Conservation (phyloP, 31 red algal species). For the Bonnemaisonia californica region DNA sequence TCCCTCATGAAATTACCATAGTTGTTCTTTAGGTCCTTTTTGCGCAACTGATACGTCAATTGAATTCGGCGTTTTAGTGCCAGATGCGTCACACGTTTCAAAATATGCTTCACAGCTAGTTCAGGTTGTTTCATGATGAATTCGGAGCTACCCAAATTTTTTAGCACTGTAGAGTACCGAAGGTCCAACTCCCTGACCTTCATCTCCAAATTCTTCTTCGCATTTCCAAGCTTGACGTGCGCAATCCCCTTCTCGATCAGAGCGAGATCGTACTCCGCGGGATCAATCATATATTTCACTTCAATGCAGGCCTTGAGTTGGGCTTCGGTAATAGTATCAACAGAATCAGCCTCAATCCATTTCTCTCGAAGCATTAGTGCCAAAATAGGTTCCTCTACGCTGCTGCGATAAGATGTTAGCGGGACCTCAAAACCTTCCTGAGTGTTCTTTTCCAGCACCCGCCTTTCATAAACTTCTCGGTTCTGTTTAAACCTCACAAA, state of each 20-base stretch:
- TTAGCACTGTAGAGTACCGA: neutral
- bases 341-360: slow-evolving; percentile 22
- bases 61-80: neutral
- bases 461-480: neutral
- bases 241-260: neutral
- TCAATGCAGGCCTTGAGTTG: slow-evolving; percentile 20
- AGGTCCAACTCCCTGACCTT: neutral
- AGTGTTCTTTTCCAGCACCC: neutral
- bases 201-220: neutral
- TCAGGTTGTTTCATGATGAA: neutral
- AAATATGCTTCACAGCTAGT: neutral
- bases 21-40: neutral
- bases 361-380: slow-evolving; percentile 12
- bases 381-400: neutral
- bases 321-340: slow-evolving; percentile 25
- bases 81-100: neutral
- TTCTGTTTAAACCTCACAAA: neutral
- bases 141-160: neutral
- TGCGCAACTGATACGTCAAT: neutral
- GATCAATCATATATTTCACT: neutral
- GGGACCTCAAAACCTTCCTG: neutral
- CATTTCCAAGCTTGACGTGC: slow-evolving; percentile 13
- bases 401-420: neutral
- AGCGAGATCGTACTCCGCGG: slow-evolving; percentile 17
- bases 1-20: neutral